phyloP scores from a whole-genome alignment of 2,329 filamentous ascomycete species.

The Trichophyton rubrum region DNA sequence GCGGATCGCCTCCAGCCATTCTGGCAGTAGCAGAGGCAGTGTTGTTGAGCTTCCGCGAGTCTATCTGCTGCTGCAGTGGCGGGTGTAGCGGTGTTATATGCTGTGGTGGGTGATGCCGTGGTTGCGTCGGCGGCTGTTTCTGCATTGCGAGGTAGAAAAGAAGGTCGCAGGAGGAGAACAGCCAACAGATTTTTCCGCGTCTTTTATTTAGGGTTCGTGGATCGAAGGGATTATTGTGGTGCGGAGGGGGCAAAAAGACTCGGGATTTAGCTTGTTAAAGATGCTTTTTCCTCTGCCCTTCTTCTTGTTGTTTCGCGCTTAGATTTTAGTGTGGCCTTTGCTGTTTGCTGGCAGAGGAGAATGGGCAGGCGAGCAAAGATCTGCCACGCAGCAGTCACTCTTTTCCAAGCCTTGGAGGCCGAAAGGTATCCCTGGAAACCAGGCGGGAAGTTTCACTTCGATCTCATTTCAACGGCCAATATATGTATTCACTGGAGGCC shows the following conservation, averaged over 20 bases:
- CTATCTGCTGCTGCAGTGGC: slow-evolving; percentile 5
- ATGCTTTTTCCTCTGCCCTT: neutral
- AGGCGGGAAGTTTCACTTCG: neutral
- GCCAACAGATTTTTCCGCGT: neutral
- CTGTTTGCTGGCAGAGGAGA: neutral
- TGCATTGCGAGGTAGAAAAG: slow-evolving; percentile 3
- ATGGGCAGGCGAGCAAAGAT: slow-evolving; percentile 1
- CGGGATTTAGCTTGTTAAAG: slow-evolving; percentile 3
- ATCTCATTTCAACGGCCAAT: neutral
- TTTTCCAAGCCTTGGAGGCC: neutral
- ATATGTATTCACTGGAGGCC: neutral
- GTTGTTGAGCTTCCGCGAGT: slow-evolving; percentile 6
- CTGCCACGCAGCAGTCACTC: neutral
- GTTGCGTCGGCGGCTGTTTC: slow-evolving; percentile 2
- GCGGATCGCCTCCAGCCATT: slow-evolving; percentile 26
- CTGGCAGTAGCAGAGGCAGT: slow-evolving; percentile 15
- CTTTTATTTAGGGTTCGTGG: slow-evolving; percentile 4
- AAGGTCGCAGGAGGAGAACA: neutral
- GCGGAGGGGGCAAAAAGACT: slow-evolving; percentile 4
- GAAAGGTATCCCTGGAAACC: neutral
- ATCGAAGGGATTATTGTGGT: slow-evolving; percentile 2
- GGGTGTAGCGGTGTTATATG: slow-evolving; percentile 9
- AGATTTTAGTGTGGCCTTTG: neutral
- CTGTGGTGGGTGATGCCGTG: slow-evolving; percentile 4
- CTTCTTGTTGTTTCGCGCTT: neutral